A percentile compares a stretch with the other conserved stretches of the same genome.
phyloP scores from a whole-genome alignment of 2,329 filamentous ascomycete species.

The Aspergillus phoenicis region DNA sequence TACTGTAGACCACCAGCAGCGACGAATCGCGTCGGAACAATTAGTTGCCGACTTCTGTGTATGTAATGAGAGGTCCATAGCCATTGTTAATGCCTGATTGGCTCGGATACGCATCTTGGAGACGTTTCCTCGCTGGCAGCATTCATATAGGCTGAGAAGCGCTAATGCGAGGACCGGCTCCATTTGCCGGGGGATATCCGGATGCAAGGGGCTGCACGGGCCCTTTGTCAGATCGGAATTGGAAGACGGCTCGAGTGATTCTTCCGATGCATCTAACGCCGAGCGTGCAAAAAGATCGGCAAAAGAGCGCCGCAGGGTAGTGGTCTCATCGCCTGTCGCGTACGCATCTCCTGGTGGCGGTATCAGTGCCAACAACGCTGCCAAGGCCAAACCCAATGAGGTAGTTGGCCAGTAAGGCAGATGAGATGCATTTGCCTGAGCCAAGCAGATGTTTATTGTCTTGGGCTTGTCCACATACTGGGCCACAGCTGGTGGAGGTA shows the following conservation, averaged over 20 bases:
- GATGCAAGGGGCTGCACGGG: conserved; percentile 11
- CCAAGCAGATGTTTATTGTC: neutral
- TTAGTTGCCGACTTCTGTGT: neutral
- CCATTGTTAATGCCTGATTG: conserved; percentile 29
- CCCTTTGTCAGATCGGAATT: neutral
- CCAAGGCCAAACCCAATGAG: conserved; percentile 24
- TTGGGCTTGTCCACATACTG: conserved; percentile 15
- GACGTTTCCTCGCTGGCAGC: conserved; percentile 26
- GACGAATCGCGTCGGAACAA: conserved; percentile 24
- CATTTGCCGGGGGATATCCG: conserved; percentile 17
- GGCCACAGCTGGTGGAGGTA: conserved; percentile 17
- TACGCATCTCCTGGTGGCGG: conserved; percentile 14
- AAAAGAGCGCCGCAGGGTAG: conserved; percentile 21
- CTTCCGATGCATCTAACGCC: neutral
- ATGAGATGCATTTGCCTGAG: conserved; percentile 8
- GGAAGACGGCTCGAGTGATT: neutral
- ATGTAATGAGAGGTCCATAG: conserved; percentile 31
- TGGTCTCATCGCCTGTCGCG: conserved; percentile 8
- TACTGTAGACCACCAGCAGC: conserved; percentile 32
- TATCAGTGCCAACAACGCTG: conserved; percentile 26
- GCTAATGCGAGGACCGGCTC: conserved; percentile 25
- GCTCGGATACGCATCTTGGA: conserved; percentile 27
- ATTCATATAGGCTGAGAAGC: conserved; percentile 27
- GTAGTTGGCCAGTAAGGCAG: conserved; percentile 27
- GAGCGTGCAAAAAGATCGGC: conserved; percentile 20